Percentiles rank a stretch among this genome's conserved stretches.
Conservation (phyloP, 2,329 filamentous ascomycete genomes). For the Bimuria novae-zelandiae region DNA sequence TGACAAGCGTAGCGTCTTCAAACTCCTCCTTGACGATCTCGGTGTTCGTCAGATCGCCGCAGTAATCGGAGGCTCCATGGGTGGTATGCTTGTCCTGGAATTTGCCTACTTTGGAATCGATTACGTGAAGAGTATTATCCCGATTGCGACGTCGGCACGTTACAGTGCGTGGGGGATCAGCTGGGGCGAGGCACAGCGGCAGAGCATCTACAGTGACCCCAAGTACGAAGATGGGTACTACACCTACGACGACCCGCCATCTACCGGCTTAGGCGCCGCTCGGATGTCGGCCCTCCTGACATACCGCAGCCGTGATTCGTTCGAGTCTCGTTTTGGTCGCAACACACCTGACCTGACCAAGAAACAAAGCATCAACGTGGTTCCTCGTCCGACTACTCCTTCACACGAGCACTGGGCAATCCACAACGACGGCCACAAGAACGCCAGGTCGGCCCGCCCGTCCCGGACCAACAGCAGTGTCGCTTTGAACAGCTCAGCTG, state of each 20-base stretch:
- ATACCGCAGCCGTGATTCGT: constrained; percentile 95
- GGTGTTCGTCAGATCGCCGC: constrained; percentile 78
- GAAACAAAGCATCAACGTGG: constrained; percentile 79
- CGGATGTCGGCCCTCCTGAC: constrained; percentile 96
- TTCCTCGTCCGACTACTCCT: constrained; percentile 54
- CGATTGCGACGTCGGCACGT: constrained; percentile 81
- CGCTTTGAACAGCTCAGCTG: constrained; percentile 25
- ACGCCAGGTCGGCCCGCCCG: constrained; percentile 51
- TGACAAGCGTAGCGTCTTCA: constrained; percentile 66
- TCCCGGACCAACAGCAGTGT: constrained; percentile 43
- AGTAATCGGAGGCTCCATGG: constrained; percentile 82
- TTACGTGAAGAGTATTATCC: constrained; percentile 79
- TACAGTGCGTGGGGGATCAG: constrained; percentile 91
- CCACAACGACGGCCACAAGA: constrained; percentile 58
- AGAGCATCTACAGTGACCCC: constrained; percentile 96
- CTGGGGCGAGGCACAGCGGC: constrained; percentile 86
- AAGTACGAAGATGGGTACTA: constrained; percentile 99
- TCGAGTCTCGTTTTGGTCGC: constrained; percentile 91
- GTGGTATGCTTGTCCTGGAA: constrained; percentile 88
- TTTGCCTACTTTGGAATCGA: constrained; percentile 90
- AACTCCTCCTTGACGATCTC: constrained; percentile 76
- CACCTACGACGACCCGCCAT: constrained; percentile 80
- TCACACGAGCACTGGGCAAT: constrained; percentile 56
- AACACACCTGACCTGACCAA: constrained; percentile 87
- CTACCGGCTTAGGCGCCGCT: constrained; percentile 85